Evolutionary conservation across 2,329 filamentous ascomycete species (phyloP).

Genomic region (Fusarium scirpi): DNA sequence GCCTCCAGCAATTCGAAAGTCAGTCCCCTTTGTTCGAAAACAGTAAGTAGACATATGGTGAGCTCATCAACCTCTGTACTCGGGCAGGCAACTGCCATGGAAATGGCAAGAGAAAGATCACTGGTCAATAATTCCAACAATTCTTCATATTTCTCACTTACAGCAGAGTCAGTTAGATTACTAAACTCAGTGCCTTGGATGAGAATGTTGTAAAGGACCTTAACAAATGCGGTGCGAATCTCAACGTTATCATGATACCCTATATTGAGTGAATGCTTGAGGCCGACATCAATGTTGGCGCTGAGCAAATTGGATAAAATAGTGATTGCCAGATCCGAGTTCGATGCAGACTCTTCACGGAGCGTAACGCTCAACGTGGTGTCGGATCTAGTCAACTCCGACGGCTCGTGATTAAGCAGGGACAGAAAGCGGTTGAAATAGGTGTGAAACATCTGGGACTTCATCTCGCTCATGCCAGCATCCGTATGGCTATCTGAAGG

Average conservation of each 20-base stretch:
- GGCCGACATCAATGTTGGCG: constrained; percentile 77
- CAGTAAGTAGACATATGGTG: constrained; percentile 73
- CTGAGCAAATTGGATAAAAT: constrained; percentile 77
- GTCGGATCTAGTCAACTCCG: constrained; percentile 53
- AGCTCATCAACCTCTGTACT: constrained; percentile 77
- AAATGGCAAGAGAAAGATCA: constrained; percentile 71
- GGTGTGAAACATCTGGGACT: constrained; percentile 77
- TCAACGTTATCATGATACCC: constrained; percentile 78
- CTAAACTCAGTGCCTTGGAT: constrained; percentile 79
- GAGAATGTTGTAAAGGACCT: constrained; percentile 76
- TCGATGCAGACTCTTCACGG: constrained; percentile 67
- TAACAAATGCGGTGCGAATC: constrained; percentile 76
- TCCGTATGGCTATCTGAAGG: constrained; percentile 74
- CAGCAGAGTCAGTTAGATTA: constrained; percentile 73
- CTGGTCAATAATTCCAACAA: constrained; percentile 72
- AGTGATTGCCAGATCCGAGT: constrained; percentile 73
- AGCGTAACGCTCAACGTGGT: constrained; percentile 50
- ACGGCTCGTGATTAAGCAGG: constrained; percentile 69
- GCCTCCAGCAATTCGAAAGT: constrained; percentile 74
- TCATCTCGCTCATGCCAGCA: constrained; percentile 74
- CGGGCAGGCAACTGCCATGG: constrained; percentile 74
- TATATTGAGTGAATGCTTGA: constrained; percentile 77
- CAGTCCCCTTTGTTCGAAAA: constrained; percentile 75
- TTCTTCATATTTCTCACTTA: constrained; percentile 76
- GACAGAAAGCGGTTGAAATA: constrained; percentile 79